Evolutionary conservation across 148 eudicot genomes (phyloP).

Genomic region (Rhododendron molle): DNA sequence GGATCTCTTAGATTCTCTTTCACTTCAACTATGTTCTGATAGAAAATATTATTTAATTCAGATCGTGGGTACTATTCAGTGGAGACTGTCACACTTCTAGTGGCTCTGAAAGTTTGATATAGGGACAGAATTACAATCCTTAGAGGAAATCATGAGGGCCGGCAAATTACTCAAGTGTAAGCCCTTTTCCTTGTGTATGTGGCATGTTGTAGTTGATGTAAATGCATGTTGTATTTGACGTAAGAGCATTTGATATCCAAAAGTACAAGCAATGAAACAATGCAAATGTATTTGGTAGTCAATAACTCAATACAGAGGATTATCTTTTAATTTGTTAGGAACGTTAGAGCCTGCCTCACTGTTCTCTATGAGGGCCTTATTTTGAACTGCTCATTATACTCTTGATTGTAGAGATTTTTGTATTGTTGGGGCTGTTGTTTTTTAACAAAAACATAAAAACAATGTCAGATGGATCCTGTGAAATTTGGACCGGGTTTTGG

Average conservation of each 20-base stretch:
- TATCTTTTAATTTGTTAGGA: not conserved
- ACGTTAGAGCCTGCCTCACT: not conserved
- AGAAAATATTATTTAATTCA: slow-evolving; percentile 23
- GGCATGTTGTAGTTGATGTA: not conserved
- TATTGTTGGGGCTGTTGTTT: not conserved
- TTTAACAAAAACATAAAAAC: not conserved
- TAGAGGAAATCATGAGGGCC: slow-evolving; percentile 95
- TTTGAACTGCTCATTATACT: not conserved
- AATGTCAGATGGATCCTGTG: not conserved
- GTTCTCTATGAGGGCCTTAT: not conserved
- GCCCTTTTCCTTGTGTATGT: slow-evolving; percentile 14
- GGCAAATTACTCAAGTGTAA: slow-evolving; percentile 98
- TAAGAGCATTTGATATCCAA: not conserved
- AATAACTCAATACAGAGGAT: not conserved
- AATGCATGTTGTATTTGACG: not conserved
- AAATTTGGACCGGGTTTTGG: not conserved
- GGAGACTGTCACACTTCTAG: slow-evolving; percentile 90
- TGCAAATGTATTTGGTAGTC: not conserved
- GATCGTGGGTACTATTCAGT: slow-evolving; percentile 95
- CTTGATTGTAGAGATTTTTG: not conserved
- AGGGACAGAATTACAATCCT: slow-evolving; percentile 93
- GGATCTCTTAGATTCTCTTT: not conserved
- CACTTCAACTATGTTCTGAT: not conserved
- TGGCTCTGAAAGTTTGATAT: slow-evolving; percentile 91
- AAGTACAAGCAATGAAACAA: not conserved